Base-by-base conservation (phyloP, 306 rosid genomes). In the Pachyrhizus erosus region DNA sequence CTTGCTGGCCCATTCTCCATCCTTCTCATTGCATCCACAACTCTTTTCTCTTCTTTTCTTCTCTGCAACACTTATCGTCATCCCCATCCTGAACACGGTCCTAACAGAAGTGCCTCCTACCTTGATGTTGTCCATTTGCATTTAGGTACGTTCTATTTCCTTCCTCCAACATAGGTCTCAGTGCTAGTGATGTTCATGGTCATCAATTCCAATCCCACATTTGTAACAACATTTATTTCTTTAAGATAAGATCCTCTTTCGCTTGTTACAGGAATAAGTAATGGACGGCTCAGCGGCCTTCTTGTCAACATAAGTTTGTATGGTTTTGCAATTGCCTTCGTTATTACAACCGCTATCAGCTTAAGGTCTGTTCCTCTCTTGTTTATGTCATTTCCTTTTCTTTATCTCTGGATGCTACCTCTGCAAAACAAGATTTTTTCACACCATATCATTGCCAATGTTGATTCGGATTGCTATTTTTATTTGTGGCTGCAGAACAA, bases 261-360 rank as follows among this genome's bases (percentile, higher is more conserved):
- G 5, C n/a, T 40, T 9, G 17, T 42, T 69, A 15, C 83, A 86
- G 92, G 92, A 58, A 9, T 39, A 31, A 79, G 70, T 51, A 58
- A 81, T 71, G 85, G 87, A 46, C 20, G 81, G 5, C 68, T 84
- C 4, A 70, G 91, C 75, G 91, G 88, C 76, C n/a, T 87, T 69
- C 69, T 87, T 62, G 92, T 84, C 61, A 74, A 82, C 21, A 37
- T 86, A 67, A 82, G 87, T 78, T 78, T 91, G 26, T 91, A 86
- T 62, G 92, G 92, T 29, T 79, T 71, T 74, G 90, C 90, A 46
- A 80, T 91, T 82, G 91, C 94, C 48, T 91, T 77, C 72, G 51
- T 82, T 78, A 73, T 91, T 46, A 87, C 94, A 55, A 34, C 91
- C 18, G 85, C 88, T 79, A 84, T 76, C 77, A 91, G 92, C 75